Base-by-base conservation (phyloP, 371 early-diverging fungal species). In the Syncephalastrum racemosum region DNA sequence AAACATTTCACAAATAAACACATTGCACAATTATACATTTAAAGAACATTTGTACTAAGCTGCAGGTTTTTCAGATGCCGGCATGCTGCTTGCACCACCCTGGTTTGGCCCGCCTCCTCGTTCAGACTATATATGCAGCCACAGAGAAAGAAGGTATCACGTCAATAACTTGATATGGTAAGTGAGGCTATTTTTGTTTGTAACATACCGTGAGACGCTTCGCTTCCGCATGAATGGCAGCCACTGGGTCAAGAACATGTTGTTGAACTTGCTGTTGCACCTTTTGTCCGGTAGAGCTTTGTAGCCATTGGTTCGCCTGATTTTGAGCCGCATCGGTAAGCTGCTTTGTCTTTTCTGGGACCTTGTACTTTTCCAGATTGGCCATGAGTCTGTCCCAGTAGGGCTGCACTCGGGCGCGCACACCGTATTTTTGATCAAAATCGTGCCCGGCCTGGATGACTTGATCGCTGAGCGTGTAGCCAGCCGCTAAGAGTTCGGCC, bases 401-500 rank as follows among this genome's bases (percentile, higher is more conserved):
- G 14, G 61, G 59, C 22, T 67, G 62, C 19, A 73, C 67, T 15
- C 60, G 63, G 10, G 59, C 47, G 15, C 70, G 55, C n/a, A 73
- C 59, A 23, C 64, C 66, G 50, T 79, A 81, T 61, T 77, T 77
- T 54, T 59, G 54, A 66, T 85, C 85, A 62, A 77, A 70, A 18
- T 70, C 81, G 14, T 70, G 54, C n/a, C 83, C 84, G 54, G 73
- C 73, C 52, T 73, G 66, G 24, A 84, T 56, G 40, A 85, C 78
- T 14, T 57, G 52, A 54, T 81, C 84, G 42, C 66, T 64, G 55
- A 85, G 58, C 5, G 54, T 48, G 65, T 81, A 85, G 20, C 85
- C 85, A 18, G 77, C 74, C 42, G 84, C 84, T 41, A 85, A 63
- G 16, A 85, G 62, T 64, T 85, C 85, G 15, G 84, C 77, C 62